A percentile compares a stretch with the other conserved stretches of the same genome.
Evolutionary conservation across 441 rosid genomes (phyloP).

Genomic region (Mallotus repandus): DNA sequence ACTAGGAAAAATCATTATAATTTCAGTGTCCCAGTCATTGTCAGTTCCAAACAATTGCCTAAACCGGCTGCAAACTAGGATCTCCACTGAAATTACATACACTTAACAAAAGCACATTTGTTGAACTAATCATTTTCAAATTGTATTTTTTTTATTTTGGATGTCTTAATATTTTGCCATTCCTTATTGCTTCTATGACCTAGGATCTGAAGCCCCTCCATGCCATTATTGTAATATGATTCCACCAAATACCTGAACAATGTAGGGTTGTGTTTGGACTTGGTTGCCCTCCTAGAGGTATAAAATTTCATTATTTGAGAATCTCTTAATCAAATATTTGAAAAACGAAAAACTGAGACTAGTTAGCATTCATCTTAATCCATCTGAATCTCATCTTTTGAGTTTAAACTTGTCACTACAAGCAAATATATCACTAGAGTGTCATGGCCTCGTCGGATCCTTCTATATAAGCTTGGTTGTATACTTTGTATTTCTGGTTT

Average conservation of each 20-base stretch:
- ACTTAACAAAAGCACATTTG: neutral
- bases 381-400: too few species aligned
- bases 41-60: neutral
- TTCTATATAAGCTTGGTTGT: too few species aligned
- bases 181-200: neutral
- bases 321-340: too few species aligned
- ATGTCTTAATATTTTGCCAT: neutral
- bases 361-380: too few species aligned
- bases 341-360: too few species aligned
- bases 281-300: too few species aligned
- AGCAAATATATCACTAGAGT: too few species aligned
- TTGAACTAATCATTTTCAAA: neutral
- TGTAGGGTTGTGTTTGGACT: too few species aligned
- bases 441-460: too few species aligned
- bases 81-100: constrained; percentile 7
- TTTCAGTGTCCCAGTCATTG: neutral
- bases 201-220: constrained; percentile 14
- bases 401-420: too few species aligned
- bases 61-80: constrained; percentile 16
- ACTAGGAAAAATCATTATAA: neutral
- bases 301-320: too few species aligned
- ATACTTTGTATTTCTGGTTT: too few species aligned
- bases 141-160: neutral
- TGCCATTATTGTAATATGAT: neutral
- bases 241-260: neutral